A percentile compares a stretch with the other conserved stretches of the same genome.
Conservation (phyloP, 148 eudicot species). For the Diospyros kaki region DNA sequence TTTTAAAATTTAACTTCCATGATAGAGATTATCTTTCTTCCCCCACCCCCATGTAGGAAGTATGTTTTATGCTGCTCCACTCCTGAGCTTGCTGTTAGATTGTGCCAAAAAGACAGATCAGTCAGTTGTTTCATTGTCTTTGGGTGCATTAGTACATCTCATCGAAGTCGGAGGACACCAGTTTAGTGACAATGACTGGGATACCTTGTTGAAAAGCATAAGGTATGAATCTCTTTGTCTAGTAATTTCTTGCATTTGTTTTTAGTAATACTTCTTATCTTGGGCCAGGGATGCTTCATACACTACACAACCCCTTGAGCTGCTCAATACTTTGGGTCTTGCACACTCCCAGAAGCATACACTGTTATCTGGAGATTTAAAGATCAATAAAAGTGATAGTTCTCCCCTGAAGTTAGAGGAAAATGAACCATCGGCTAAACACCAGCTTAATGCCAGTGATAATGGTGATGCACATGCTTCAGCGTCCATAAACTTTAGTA, state of each 20-base stretch:
- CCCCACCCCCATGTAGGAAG: slow-evolving; percentile 52
- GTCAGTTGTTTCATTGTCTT: slow-evolving; percentile 87
- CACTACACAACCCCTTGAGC: slow-evolving; percentile 94
- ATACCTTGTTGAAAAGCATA: slow-evolving; percentile 91
- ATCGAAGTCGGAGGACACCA: slow-evolving; percentile 99
- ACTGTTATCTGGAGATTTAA: slow-evolving; percentile 33
- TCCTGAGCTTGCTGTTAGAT: slow-evolving; percentile 86
- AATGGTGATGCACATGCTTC: slow-evolving; percentile 22
- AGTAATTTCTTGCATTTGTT: not conserved
- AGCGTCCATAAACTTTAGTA: slow-evolving; percentile 12
- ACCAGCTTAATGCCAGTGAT: slow-evolving; percentile 29
- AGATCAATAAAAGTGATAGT: slow-evolving; percentile 30
- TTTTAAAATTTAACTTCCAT: not conserved
- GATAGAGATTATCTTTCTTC: not conserved
- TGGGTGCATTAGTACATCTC: slow-evolving; percentile 95
- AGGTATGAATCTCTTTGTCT: slow-evolving; percentile 44
- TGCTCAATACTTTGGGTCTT: slow-evolving; percentile 77
- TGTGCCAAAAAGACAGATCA: slow-evolving; percentile 96
- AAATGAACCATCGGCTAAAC: slow-evolving; percentile 25
- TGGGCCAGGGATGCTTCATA: slow-evolving; percentile 90
- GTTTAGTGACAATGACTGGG: slow-evolving; percentile 91
- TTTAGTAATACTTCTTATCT: not conserved
- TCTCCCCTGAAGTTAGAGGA: slow-evolving; percentile 22
- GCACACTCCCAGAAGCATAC: slow-evolving; percentile 44
- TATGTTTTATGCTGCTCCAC: slow-evolving; percentile 90